Percentiles rank a stretch among this genome's conserved stretches.
phyloP scores from a whole-genome alignment of 352 stramenopile species.

The Pythium apleroticum region DNA sequence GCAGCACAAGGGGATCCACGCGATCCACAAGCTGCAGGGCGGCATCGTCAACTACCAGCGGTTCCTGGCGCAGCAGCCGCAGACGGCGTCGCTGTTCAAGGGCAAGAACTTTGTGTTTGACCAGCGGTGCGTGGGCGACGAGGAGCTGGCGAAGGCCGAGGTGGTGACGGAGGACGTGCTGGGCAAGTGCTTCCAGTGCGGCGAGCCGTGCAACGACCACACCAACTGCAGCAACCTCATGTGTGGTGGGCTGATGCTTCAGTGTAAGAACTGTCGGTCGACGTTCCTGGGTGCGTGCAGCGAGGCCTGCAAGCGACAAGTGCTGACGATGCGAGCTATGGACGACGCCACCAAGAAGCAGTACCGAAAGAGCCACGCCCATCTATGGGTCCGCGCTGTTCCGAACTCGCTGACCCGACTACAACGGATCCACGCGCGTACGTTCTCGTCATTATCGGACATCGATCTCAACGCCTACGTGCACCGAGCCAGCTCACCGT shows the following conservation, averaged over 20 bases:
- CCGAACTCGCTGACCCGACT: constrained; percentile 13
- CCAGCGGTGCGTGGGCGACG: constrained; percentile 52
- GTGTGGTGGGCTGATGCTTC: constrained; percentile 36
- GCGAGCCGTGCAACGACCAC: constrained; percentile 41
- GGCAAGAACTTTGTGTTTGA: constrained; percentile 83
- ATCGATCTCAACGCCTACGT: constrained; percentile 30
- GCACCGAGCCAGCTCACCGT: constrained; percentile 15
- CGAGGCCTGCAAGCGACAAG: constrained; percentile 2
- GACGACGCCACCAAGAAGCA: background rate
- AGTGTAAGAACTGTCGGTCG: constrained; percentile 1
- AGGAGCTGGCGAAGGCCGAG: constrained; percentile 35
- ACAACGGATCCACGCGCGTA: background rate
- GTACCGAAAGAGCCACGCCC: constrained; percentile 11
- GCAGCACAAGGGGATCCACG: constrained; percentile 52
- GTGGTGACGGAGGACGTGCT: constrained; percentile 37
- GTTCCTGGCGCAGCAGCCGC: constrained; percentile 45
- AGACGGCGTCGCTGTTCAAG: constrained; percentile 33
- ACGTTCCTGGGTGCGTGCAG: background rate
- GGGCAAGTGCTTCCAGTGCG: constrained; percentile 61
- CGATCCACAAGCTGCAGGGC: constrained; percentile 56
- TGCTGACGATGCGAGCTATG: constrained; percentile 6
- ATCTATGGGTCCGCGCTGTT: constrained; percentile 4
- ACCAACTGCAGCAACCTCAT: constrained; percentile 47
- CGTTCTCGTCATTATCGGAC: background rate
- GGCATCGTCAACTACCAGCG: constrained; percentile 65